Evolutionary conservation across 1,284 basidiomycete genomes (phyloP), one percentile per base, ranked within the genome.

Genomic region (Meira miltonrushii): DNA sequence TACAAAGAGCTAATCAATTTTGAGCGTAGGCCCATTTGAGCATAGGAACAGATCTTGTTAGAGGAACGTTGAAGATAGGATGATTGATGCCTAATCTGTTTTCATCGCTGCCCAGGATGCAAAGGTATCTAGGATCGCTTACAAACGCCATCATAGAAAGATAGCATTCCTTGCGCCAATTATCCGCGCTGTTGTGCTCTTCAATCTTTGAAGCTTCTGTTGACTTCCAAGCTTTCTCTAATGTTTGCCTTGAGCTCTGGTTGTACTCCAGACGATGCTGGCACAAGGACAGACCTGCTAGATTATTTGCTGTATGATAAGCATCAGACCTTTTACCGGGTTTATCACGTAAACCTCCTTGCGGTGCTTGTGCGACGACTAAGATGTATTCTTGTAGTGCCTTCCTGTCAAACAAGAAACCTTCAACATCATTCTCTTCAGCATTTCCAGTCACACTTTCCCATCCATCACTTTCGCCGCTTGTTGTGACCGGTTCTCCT

Each of bases 321-420:
- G 73, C 73, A 48, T 78, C 76, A 1, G 75, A 65, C 44, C 78
- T 89, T 87, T 95, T 96, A 48, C 89, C 89, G 10, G 94, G 95
- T 77, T 98, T 98, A 78, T 98, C 94, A 11, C 92, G 82, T 55
- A 98, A 79, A 9, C 94, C 94, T 12, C 92, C 93, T 37, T 25
- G 0, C 85, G 55, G 54, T 5, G 87, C 84, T 75, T 98, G 95
- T 0, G 88, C 91, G 6, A 89, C 90, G 58, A 86, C 84, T 2
- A 96, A 81, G 51, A 96, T 84, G 75, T 91, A 98, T 70, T 90
- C 85, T 74, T 97, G 92, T 21, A 97, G 79, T 0, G 90, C 90
- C 25, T 82, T 80, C 77, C 75, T 59, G 52, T 66, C 63, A 53
- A 59, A 71, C 10, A 78, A 63, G n/a, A 50, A 57, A 11, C 59